phyloP scores from a whole-genome alignment of 352 stramenopile species.

The Phytophthora vignae region DNA sequence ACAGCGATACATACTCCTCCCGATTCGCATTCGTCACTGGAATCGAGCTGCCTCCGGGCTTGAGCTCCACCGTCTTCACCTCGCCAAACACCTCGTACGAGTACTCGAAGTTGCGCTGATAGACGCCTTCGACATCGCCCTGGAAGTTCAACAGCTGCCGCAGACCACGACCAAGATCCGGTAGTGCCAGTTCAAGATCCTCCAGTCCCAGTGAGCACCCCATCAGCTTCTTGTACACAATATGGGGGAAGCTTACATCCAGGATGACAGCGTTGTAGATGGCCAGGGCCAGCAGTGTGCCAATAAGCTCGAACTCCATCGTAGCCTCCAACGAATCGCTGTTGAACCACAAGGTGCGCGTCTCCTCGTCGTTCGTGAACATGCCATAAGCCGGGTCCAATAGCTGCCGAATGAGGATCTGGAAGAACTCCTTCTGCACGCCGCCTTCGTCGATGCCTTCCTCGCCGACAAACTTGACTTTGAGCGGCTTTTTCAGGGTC shows the following conservation, averaged over 20 bases:
- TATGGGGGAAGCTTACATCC: slow-evolving; percentile 81
- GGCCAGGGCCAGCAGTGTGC: slow-evolving; percentile 78
- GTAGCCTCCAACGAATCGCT: slow-evolving; percentile 80
- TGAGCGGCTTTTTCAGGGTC: slow-evolving; percentile 80
- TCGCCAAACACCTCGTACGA: slow-evolving; percentile 85
- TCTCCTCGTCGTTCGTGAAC: slow-evolving; percentile 84
- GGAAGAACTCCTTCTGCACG: slow-evolving; percentile 87
- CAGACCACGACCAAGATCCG: slow-evolving; percentile 68
- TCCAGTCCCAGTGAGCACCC: slow-evolving; percentile 52
- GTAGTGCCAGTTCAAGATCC: slow-evolving; percentile 68
- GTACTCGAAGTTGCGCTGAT: slow-evolving; percentile 80
- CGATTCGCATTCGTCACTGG: slow-evolving; percentile 72
- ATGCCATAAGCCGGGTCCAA: slow-evolving; percentile 81
- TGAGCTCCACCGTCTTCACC: slow-evolving; percentile 83
- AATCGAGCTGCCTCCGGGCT: slow-evolving; percentile 62
- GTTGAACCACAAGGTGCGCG: slow-evolving; percentile 81
- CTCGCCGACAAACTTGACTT: slow-evolving; percentile 87
- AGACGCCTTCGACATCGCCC: slow-evolving; percentile 74
- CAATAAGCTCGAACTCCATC: slow-evolving; percentile 90
- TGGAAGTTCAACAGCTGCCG: slow-evolving; percentile 74
- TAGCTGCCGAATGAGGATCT: slow-evolving; percentile 80
- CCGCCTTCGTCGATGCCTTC: slow-evolving; percentile 85
- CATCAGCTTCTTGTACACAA: slow-evolving; percentile 89
- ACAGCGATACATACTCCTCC: slow-evolving; percentile 76
- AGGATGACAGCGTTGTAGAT: slow-evolving; percentile 91